phyloP scores from a whole-genome alignment of 2,329 filamentous ascomycete genomes.

The Dichotomopilus funicola region DNA sequence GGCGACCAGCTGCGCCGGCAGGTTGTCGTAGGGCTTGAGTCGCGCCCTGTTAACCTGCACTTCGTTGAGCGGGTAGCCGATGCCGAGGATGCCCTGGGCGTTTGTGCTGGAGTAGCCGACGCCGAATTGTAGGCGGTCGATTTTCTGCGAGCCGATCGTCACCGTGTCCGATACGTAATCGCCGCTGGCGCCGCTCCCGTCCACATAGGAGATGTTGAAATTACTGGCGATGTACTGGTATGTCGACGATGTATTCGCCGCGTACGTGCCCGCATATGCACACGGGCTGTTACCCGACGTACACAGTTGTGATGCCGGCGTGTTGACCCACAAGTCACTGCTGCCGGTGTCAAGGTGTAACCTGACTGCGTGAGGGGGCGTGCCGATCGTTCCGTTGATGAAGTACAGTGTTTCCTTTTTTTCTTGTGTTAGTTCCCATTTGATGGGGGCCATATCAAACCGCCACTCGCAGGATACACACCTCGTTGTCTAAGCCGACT shows the following conservation, averaged over 20 bases:
- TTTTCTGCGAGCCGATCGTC: slow-evolving; percentile 45
- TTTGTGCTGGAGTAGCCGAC: slow-evolving; percentile 59
- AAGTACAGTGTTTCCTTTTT: slow-evolving; percentile 56
- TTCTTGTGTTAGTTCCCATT: slow-evolving; percentile 7
- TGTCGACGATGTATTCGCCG: slow-evolving; percentile 65
- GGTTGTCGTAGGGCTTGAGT: slow-evolving; percentile 55
- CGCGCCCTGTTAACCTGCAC: slow-evolving; percentile 58
- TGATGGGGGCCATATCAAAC: too few relatives aligned
- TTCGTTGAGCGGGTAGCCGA: slow-evolving; percentile 77
- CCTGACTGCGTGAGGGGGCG: slow-evolving; percentile 50
- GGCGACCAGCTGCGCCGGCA: slow-evolving; percentile 58
- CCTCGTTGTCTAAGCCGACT: slow-evolving; percentile 50
- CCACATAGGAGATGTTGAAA: slow-evolving; percentile 85
- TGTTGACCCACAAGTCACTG: slow-evolving; percentile 67
- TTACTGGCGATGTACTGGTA: slow-evolving; percentile 65
- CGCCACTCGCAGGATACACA: slow-evolving; percentile 29
- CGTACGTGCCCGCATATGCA: slow-evolving; percentile 57
- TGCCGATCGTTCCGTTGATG: slow-evolving; percentile 56
- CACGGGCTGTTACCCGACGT: slow-evolving; percentile 45
- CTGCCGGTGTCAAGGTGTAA: slow-evolving; percentile 63
- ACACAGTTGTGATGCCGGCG: slow-evolving; percentile 56
- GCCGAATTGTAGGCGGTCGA: slow-evolving; percentile 62
- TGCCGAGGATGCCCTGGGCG: slow-evolving; percentile 70
- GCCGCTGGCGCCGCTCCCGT: slow-evolving; percentile 68
- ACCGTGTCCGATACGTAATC: slow-evolving; percentile 77